Conservation (phyloP, 2,329 filamentous ascomycete genomes). For the Colletotrichum incanum region DNA sequence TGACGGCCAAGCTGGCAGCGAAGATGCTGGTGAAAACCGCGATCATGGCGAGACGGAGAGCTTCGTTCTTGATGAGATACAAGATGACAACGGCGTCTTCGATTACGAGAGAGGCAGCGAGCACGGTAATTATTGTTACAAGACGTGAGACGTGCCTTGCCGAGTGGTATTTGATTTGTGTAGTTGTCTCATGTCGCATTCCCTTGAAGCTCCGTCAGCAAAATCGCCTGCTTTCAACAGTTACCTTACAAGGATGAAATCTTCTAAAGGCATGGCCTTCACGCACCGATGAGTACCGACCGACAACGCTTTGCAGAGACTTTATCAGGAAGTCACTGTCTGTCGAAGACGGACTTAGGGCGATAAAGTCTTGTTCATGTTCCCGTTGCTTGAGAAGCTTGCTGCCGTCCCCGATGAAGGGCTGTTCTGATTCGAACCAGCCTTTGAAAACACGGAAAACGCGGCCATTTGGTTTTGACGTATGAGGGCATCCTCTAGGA, state of each 20-base stretch:
- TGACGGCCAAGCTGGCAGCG: too few relatives aligned
- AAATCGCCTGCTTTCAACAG: not conserved
- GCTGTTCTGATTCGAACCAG: not conserved
- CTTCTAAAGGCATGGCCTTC: not conserved
- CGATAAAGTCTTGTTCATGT: not conserved
- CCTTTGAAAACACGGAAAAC: not conserved
- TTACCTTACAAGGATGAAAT: not conserved
- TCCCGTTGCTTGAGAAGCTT: not conserved
- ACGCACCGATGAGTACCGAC: not conserved
- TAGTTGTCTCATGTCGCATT: not conserved
- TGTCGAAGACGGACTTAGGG: not conserved
- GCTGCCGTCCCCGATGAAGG: not conserved
- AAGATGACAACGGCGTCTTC: not conserved
- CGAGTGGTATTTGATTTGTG: not conserved
- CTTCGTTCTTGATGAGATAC: too few relatives aligned
- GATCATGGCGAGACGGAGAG: too few relatives aligned
- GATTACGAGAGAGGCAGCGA: constrained; percentile 1
- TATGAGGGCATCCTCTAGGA: not conserved
- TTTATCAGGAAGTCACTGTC: not conserved
- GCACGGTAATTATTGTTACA: not conserved
- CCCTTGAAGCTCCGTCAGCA: not conserved
- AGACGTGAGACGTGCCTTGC: not conserved
- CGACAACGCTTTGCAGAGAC: not conserved
- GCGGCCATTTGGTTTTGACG: not conserved
- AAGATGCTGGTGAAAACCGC: too few relatives aligned